Base-by-base conservation (phyloP, 2,329 filamentous ascomycete species). In the Fusarium torulosum region DNA sequence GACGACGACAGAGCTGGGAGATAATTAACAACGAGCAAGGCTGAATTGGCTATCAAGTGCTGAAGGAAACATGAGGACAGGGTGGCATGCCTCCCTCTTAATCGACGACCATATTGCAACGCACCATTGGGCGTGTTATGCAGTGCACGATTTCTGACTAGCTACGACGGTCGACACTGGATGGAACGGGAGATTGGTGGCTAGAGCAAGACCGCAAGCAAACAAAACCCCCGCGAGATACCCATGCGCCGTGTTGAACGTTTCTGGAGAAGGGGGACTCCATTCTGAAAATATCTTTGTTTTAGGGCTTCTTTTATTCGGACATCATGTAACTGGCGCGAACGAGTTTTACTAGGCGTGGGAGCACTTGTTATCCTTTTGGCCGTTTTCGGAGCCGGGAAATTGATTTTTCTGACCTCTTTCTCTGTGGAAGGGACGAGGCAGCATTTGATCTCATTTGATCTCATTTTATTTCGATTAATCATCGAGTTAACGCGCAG, bases 161-260 rank as follows among this genome's bases (percentile, higher is more conserved):
- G 66, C 59, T 72, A 69, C 69, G 61, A 69, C 64, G 66, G 67
- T 73, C 43, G 57, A 56, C 53, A 64, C 61, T 67, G 63, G 66
- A 73, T 59, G 65, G 57, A 70, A 54, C 70, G 70, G 61, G 71
- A 73, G 70, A 72, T 74, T 73, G 63, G 70, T 73, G 70, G 72
- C 63, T 70, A 63, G 61, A 68, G 61, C 57, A 67, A 69, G 66
- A 71, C 60, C 60, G 61, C 70, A 46, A 69, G 63, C 59, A 71
- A 72, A 69, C 70, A 69, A 73, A 71, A 69, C 61, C 72, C 63
- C 67, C 70, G 70, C 67, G 59, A 74, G 71, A 74, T 74, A 74
- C 70, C 72, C 72, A 73, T 73, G 69, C 67, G 66, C 59, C 70
- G 60, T 57, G 58, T 65, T 70, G 63, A 69, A 62, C 59, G 45